phyloP scores from a whole-genome alignment of 2,329 filamentous ascomycete genomes.

The Nemania bipapillata region DNA sequence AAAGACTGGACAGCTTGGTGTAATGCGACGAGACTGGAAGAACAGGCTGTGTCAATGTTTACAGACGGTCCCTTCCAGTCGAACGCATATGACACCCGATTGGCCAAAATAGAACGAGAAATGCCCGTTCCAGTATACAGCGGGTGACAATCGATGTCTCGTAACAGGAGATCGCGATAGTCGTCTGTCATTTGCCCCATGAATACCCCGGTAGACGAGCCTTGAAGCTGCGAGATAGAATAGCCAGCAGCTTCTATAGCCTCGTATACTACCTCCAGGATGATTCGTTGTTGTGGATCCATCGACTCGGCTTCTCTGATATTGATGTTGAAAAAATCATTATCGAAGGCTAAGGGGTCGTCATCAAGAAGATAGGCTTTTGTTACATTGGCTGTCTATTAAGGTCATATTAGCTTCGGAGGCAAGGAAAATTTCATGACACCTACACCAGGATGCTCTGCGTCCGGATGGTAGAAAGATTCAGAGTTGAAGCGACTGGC shows the following conservation, averaged over 20 bases:
- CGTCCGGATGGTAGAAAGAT: constrained; percentile 52
- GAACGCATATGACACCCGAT: constrained; percentile 26
- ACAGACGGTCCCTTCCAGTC: constrained; percentile 27
- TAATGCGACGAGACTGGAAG: constrained; percentile 18
- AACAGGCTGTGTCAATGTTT: constrained; percentile 29
- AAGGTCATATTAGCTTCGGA: neutral
- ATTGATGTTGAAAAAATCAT: constrained; percentile 43
- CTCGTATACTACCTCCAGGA: constrained; percentile 25
- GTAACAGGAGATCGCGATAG: constrained; percentile 16
- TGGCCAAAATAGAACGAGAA: constrained; percentile 34
- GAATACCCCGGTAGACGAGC: constrained; percentile 14
- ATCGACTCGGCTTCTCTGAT: constrained; percentile 41
- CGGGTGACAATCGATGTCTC: constrained; percentile 2
- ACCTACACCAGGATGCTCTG: constrained; percentile 49
- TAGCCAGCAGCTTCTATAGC: constrained; percentile 16
- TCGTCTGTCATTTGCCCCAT: constrained; percentile 23
- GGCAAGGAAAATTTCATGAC: no score
- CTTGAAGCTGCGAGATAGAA: constrained; percentile 9
- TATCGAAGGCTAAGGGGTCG: constrained; percentile 53
- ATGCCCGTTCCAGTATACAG: constrained; percentile 30
- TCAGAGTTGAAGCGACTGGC: constrained; percentile 50
- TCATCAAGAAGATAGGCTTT: constrained; percentile 52
- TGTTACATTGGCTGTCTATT: constrained; percentile 44
- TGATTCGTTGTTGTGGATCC: constrained; percentile 27
- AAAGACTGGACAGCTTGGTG: constrained; percentile 27